These are phyloP conservation scores for Lactarius trivialis DNA, from an alignment of 768 basidiomycete genomes.

Conservation along the genomic window DNA sequence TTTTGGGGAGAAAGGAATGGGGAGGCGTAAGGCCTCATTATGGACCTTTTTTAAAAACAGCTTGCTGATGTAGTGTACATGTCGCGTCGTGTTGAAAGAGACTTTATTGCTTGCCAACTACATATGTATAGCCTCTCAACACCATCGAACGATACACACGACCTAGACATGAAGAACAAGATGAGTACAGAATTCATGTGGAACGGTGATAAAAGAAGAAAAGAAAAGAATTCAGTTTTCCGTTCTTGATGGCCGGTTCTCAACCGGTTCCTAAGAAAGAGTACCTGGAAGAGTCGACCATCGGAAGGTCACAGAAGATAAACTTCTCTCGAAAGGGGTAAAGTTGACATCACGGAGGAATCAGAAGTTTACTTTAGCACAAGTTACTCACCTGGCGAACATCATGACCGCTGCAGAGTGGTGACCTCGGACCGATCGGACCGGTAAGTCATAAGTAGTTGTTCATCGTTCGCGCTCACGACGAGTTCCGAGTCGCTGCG, in stretches of 20 bases:
- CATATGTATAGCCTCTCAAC: not conserved
- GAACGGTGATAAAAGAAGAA: not conserved
- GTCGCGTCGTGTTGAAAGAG: not conserved
- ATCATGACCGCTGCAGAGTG: not conserved
- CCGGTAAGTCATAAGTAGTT: not conserved
- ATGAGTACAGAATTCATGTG: not conserved
- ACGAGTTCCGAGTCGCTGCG: not conserved
- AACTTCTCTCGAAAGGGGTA: not conserved
- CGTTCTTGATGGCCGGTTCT: slow-evolving; percentile 10
- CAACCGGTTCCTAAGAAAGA: slow-evolving; percentile 10
- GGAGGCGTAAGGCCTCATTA: not conserved
- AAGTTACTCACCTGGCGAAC: not conserved
- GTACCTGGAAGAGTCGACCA: slow-evolving; percentile 13
- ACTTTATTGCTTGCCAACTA: not conserved
- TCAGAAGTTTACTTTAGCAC: not conserved
- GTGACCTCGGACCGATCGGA: not conserved
- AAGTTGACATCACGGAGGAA: slow-evolving; percentile 8
- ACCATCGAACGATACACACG: not conserved
- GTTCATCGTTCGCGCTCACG: not conserved
- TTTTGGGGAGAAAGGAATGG: not conserved
- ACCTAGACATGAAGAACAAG: not conserved
- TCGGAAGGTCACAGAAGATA: slow-evolving; percentile 5
- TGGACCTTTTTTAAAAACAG: not conserved
- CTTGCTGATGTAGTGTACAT: not conserved
- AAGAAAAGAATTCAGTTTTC: slow-evolving; percentile 10